Conservation (phyloP, 345 rosid genomes). For the Rhizophora mangle region DNA sequence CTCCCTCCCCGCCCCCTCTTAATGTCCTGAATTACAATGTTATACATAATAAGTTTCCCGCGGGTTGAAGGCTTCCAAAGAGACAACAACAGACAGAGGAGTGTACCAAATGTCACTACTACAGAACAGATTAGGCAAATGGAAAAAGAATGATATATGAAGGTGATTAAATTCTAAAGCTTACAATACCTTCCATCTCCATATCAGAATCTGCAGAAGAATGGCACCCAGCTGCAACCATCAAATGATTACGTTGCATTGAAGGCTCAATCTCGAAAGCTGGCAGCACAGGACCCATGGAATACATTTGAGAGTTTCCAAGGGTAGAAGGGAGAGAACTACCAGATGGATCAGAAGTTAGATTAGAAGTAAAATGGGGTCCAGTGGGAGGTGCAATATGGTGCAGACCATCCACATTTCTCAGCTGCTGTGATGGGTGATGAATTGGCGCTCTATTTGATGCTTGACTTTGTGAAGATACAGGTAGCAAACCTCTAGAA, state of each 20-base stretch:
- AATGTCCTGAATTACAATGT: no score
- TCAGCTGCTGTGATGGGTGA: slow-evolving; percentile 27
- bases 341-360: slow-evolving; percentile 23
- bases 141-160: background rate
- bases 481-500: slow-evolving; percentile 33
- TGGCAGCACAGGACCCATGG: slow-evolving; percentile 30
- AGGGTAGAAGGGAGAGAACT: slow-evolving; percentile 13
- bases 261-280: slow-evolving; percentile 22
- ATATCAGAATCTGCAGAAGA: slow-evolving; percentile 59
- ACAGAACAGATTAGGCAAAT: no score
- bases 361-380: slow-evolving; percentile 25
- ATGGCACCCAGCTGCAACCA: slow-evolving; percentile 20
- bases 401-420: slow-evolving; percentile 26
- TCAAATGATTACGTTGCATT: slow-evolving; percentile 10
- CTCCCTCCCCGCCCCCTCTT: no score
- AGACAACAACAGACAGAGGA: no score
- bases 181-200: slow-evolving; percentile 77
- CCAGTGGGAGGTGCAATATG: slow-evolving; percentile 30
- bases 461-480: slow-evolving; percentile 33
- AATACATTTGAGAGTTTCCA: slow-evolving; percentile 20
- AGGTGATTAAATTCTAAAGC: no score
- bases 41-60: no score
- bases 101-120: no score
- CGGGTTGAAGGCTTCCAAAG: no score
- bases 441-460: slow-evolving; percentile 30